Conservation (phyloP, 176 grass and related monocot species). For the Carex pumila region DNA sequence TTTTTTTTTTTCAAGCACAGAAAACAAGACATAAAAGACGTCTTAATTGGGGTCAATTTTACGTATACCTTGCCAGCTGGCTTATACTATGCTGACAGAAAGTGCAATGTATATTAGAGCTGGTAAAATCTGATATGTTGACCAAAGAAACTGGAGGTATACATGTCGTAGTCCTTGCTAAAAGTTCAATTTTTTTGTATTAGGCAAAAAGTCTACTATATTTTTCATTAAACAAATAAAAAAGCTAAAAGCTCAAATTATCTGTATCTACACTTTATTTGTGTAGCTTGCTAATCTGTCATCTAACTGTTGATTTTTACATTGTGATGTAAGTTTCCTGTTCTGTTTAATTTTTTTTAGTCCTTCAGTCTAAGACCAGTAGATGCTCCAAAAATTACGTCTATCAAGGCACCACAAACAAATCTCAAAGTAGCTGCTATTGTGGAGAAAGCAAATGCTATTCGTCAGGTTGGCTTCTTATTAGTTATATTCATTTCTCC, state of each 20-base stretch:
- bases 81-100: not conserved
- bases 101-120: not conserved
- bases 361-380: constrained; percentile 79
- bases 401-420: constrained; percentile 46
- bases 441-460: constrained; percentile 91
- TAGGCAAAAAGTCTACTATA: no score
- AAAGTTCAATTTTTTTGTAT: not conserved
- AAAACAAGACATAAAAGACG: not conserved
- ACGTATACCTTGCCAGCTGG: not conserved
- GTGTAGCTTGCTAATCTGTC: not conserved
- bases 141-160: not conserved
- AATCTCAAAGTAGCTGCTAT: constrained; percentile 93
- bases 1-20: not conserved
- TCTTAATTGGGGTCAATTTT: not conserved
- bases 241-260: not conserved
- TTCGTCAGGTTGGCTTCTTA: constrained; percentile 66
- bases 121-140: not conserved
- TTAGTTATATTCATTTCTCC: not conserved
- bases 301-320: not conserved
- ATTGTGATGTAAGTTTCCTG: not conserved
- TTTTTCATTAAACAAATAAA: no score
- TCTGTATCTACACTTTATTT: not conserved
- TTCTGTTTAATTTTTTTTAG: constrained; percentile 31
- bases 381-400: constrained; percentile 23
- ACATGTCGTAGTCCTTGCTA: not conserved